These are phyloP conservation scores for Oligophagozyma castellii DNA, from an alignment of 1,139 yeast species.

Conservation along the genomic window DNA sequence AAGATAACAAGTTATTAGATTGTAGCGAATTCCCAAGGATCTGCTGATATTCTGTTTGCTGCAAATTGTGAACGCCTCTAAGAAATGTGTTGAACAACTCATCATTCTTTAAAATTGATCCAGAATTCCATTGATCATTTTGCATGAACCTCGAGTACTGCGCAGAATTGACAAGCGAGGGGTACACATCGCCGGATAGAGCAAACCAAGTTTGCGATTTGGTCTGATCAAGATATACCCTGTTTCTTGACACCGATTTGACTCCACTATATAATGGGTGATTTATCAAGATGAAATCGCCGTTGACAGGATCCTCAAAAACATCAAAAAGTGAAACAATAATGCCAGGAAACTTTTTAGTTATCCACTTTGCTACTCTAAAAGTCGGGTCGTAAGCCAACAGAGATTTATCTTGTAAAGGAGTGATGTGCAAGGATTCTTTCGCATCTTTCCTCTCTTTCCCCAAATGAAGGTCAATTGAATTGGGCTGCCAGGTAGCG, in stretches of 20 bases:
- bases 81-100: slow-evolving; percentile 26
- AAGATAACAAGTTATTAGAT: too few species aligned
- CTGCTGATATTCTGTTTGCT: slow-evolving; percentile 6
- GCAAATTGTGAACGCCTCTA: slow-evolving; percentile 5
- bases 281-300: slow-evolving; percentile 35
- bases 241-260: slow-evolving; percentile 17
- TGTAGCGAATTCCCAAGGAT: too few species aligned
- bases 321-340: slow-evolving; percentile 24
- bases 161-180: slow-evolving; percentile 69
- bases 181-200: slow-evolving; percentile 62
- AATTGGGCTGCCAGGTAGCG: slow-evolving; percentile 87
- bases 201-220: slow-evolving; percentile 74
- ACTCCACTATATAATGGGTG: slow-evolving; percentile 40
- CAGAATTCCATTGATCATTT: not conserved
- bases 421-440: slow-evolving; percentile 71
- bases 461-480: slow-evolving; percentile 59
- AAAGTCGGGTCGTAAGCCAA: slow-evolving; percentile 52
- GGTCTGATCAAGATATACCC: slow-evolving; percentile 55
- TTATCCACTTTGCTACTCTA: slow-evolving; percentile 71
- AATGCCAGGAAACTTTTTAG: slow-evolving; percentile 26
- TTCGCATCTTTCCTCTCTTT: slow-evolving; percentile 36
- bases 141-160: slow-evolving; percentile 40
- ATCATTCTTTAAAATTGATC: slow-evolving; percentile 10
- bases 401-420: slow-evolving; percentile 62
- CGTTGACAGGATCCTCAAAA: slow-evolving; percentile 13